These are phyloP conservation scores for Durio zibethinus DNA, from an alignment of 345 rosid species.

Conservation along the genomic window DNA sequence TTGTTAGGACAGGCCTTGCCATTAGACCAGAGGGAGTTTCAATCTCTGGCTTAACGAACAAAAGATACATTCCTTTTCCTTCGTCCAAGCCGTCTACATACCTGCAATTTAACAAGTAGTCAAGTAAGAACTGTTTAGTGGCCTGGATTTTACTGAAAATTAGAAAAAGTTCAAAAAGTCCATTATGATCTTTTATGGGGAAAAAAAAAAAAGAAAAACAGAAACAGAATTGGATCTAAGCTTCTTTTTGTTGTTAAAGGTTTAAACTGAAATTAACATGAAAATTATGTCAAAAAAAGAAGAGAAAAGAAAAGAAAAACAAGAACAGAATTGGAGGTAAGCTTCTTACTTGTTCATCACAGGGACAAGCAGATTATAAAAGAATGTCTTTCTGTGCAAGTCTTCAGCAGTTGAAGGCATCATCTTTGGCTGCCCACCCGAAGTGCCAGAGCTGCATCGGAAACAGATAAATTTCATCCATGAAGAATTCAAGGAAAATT, in stretches of 20 bases:
- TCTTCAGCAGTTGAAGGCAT: constrained; percentile 97
- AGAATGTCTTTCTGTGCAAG: constrained; percentile 80
- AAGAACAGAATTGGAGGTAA: not conserved
- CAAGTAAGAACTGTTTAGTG: not conserved
- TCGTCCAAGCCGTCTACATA: constrained; percentile 76
- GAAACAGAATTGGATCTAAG: not conserved
- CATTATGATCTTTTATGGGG: not conserved
- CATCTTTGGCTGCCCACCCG: constrained; percentile 87
- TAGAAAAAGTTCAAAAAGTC: not conserved
- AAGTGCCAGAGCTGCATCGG: constrained; percentile 82
- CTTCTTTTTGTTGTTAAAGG: not conserved
- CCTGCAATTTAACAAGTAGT: constrained; percentile 38
- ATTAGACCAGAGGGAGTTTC: constrained; percentile 72
- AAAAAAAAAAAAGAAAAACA: no score
- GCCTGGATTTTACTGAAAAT: not conserved
- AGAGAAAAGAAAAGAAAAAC: no score
- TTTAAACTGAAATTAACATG: not conserved
- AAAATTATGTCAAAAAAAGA: not conserved
- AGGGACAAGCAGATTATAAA: constrained; percentile 90
- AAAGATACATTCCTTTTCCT: constrained; percentile 89
- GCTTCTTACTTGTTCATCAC: constrained; percentile 75
- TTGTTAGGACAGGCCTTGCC: constrained; percentile 95
- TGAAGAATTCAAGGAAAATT: not conserved
- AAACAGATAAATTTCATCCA: not conserved
- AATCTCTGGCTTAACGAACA: constrained; percentile 82